phyloP scores from a whole-genome alignment of 129 eudicot species.

The Erigeron canadensis region DNA sequence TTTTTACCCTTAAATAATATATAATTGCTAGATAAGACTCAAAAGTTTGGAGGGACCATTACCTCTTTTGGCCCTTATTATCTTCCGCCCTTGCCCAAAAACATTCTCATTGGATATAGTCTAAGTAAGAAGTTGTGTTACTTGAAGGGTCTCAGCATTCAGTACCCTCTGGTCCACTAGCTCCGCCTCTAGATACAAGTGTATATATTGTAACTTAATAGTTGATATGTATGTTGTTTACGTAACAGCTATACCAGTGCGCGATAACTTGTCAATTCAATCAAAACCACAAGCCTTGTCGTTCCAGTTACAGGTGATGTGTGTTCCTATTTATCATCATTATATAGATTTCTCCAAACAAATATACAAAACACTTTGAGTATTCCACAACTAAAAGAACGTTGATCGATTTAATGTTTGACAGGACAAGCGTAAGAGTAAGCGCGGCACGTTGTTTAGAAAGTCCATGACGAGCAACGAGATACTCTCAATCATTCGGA shows the following conservation, averaged over 20 bases:
- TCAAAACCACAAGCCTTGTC: conserved; percentile 36
- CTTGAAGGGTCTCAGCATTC: no score
- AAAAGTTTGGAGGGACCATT: no score
- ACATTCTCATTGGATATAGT: no score
- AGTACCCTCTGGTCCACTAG: no score
- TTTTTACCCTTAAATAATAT: no score
- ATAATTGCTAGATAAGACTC: no score
- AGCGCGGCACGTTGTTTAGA: conserved; percentile 21
- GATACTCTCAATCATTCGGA: conserved; percentile 27
- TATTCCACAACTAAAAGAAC: not conserved
- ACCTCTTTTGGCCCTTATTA: no score
- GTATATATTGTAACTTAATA: not conserved
- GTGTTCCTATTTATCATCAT: not conserved
- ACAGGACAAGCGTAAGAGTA: conserved; percentile 26
- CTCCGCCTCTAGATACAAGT: not conserved
- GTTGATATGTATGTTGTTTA: not conserved
- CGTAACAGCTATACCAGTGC: conserved; percentile 43
- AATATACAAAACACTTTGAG: not conserved
- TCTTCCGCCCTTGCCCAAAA: no score
- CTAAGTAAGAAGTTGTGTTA: no score
- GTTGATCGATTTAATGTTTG: not conserved
- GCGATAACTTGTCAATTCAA: conserved; percentile 32
- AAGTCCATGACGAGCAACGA: conserved; percentile 32
- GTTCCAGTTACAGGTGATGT: conserved; percentile 55
- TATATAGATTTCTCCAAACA: not conserved